These are phyloP conservation scores for Aspergillus haitiensis DNA, from an alignment of 495 filamentous ascomycete species.

Conservation along the genomic window DNA sequence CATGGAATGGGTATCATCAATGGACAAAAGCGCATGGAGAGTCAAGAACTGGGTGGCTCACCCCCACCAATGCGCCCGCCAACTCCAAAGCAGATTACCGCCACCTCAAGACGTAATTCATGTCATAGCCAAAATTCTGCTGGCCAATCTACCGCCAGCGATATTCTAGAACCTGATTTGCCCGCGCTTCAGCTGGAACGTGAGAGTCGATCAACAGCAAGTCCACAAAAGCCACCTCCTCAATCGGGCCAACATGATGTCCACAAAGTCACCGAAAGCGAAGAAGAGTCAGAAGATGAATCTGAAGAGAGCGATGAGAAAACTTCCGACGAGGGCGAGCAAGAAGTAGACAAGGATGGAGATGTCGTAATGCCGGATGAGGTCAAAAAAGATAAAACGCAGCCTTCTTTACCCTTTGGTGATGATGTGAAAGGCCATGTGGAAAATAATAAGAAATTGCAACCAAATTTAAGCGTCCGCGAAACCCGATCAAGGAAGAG, in stretches of 20 bases:
- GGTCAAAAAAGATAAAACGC: background rate
- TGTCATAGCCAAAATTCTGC: constrained; percentile 7
- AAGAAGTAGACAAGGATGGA: constrained; percentile 6
- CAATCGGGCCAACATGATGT: constrained; percentile 8
- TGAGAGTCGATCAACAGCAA: constrained; percentile 11
- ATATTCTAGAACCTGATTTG: constrained; percentile 1
- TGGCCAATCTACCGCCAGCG: background rate
- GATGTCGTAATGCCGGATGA: constrained; percentile 13
- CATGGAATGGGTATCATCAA: constrained; percentile 5
- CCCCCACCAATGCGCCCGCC: constrained; percentile 15
- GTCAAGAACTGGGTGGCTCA: constrained; percentile 33
- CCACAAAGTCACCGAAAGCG: background rate
- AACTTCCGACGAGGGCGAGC: background rate
- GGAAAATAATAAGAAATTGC: background rate
- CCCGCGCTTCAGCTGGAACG: constrained; percentile 13
- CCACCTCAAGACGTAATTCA: background rate
- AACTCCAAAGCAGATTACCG: background rate
- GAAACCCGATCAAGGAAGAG: constrained; percentile 27
- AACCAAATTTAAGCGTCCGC: background rate
- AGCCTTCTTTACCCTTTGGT: background rate
- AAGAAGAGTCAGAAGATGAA: constrained; percentile 1
- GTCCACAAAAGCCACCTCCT: constrained; percentile 6
- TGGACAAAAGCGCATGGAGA: constrained; percentile 20
- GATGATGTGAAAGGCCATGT: background rate
- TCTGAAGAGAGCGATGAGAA: constrained; percentile 9